Conservation (phyloP, 2,329 filamentous ascomycete species). For the Boeremia exigua region DNA sequence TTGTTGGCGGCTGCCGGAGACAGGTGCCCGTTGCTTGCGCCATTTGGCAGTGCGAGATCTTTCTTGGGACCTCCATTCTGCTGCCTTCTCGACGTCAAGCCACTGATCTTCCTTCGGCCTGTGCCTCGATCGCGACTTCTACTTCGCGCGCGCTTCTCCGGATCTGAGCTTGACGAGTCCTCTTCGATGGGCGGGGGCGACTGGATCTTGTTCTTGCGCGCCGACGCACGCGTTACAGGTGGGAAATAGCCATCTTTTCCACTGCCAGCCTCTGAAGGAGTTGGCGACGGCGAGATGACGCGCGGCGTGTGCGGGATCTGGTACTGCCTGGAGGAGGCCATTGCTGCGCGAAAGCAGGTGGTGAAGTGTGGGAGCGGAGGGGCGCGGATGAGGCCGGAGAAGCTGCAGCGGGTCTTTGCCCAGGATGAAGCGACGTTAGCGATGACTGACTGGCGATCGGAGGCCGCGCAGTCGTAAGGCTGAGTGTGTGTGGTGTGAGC, state of each 20-base stretch:
- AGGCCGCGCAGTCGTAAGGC: conserved; percentile 19
- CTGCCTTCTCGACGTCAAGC: conserved; percentile 59
- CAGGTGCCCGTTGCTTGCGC: conserved; percentile 69
- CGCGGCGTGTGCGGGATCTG: conserved; percentile 78
- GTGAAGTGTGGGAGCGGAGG: conserved; percentile 67
- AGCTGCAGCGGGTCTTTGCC: conserved; percentile 41
- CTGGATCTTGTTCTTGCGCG: conserved; percentile 64
- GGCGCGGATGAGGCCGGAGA: conserved; percentile 63
- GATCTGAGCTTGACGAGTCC: conserved; percentile 61
- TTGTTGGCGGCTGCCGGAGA: conserved; percentile 68
- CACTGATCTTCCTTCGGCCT: conserved; percentile 55
- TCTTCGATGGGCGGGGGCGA: conserved; percentile 69
- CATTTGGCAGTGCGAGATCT: conserved; percentile 49
- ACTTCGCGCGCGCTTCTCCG: conserved; percentile 67
- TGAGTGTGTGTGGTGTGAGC: conserved; percentile 25
- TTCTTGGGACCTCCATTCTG: conserved; percentile 43
- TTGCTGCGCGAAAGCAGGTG: conserved; percentile 47
- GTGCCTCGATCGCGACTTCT: conserved; percentile 69
- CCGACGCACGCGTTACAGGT: conserved; percentile 78
- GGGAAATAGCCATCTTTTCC: conserved; percentile 69
- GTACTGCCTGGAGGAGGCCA: conserved; percentile 58
- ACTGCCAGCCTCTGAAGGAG: conserved; percentile 53
- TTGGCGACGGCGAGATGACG: conserved; percentile 86
- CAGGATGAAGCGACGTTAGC: conserved; percentile 35
- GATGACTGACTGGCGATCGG: conserved; percentile 23